Conservation (phyloP, 441 rosid genomes). For the Populus tomentosa region DNA sequence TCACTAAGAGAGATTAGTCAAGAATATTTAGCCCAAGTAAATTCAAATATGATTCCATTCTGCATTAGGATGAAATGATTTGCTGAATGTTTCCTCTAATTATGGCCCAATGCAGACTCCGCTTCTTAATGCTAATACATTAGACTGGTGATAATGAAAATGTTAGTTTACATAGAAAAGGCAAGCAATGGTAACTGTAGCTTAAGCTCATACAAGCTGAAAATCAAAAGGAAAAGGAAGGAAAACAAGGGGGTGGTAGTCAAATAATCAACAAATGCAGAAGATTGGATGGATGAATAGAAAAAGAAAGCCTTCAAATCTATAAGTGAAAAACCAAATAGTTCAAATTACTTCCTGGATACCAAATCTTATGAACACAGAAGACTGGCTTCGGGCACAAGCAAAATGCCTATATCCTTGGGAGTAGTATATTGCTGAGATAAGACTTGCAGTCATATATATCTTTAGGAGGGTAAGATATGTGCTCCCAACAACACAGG, state of each 20-base stretch:
- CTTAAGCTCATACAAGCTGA: not conserved
- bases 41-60: not conserved
- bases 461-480: not conserved
- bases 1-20: not conserved
- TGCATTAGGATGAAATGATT: not conserved
- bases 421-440: not conserved
- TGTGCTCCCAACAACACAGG: not conserved
- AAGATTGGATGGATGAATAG: not conserved
- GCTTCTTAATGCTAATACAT: not conserved
- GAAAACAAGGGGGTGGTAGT: not conserved
- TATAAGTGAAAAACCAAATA: conserved; percentile 7
- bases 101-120: not conserved
- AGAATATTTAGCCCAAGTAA: not conserved
- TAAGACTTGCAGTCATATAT: not conserved
- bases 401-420: not conserved
- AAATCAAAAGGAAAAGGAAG: not conserved
- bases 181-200: not conserved
- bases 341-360: conserved; percentile 9
- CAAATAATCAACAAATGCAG: not conserved
- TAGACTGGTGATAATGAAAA: not conserved
- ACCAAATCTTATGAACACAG: not conserved
- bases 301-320: not conserved
- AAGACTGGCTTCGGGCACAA: not conserved
- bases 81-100: not conserved
- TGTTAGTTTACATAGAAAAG: not conserved